Evolutionary conservation across 1,139 yeast genomes (phyloP), one percentile per base, ranked within the genome.

Genomic region (Pichia kudriavzevii): DNA sequence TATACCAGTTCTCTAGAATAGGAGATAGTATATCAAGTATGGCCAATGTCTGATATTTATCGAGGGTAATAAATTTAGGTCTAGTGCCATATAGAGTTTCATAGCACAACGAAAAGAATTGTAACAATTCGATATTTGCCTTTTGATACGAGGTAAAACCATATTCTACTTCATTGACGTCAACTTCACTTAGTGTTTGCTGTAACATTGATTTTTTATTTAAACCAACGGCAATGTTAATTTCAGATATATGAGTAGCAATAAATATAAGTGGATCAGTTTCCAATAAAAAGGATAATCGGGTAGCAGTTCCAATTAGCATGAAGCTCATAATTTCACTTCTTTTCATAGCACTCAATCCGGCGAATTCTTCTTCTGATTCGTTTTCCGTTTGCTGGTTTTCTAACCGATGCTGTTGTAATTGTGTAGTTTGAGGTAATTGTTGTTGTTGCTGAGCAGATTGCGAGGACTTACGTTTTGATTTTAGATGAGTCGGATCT

Each of bases 261-360:
- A 85, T 63, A 50, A 80, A 83, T 3, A 87, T 75, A 46, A 79
- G 72, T 10, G 88, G 67, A 44, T 82, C 75, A 13, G 75, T 71
- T 36, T 82, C 85, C 72, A 84, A 74, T 56, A 85, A 93, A 54
- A 85, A 94, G 3, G 95, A 94, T 30, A 88, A 60, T 37, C 96
- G 65, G 3, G 84, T 82, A 0, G 94, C 88, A 3, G 83, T 75
- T 4, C 96, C 96, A 37, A 84, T 79, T 43, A 85, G 68, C 91
- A 85, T 81, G 91, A 95, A 87, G 0, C 94, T 81, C 91, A 85
- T 81, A 31, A 95, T 68, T 53, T 84, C 88, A 48, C 91, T 78
- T 49, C 95, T 65, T 47, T 93, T 66, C 71, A 87, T 77, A 1
- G 95, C 94, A 20, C 87, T 85, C 30, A 84, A 62, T 0, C 95